These are phyloP conservation scores for Fibroporia radiculosa DNA, from an alignment of 768 basidiomycete genomes.

Conservation along the genomic window DNA sequence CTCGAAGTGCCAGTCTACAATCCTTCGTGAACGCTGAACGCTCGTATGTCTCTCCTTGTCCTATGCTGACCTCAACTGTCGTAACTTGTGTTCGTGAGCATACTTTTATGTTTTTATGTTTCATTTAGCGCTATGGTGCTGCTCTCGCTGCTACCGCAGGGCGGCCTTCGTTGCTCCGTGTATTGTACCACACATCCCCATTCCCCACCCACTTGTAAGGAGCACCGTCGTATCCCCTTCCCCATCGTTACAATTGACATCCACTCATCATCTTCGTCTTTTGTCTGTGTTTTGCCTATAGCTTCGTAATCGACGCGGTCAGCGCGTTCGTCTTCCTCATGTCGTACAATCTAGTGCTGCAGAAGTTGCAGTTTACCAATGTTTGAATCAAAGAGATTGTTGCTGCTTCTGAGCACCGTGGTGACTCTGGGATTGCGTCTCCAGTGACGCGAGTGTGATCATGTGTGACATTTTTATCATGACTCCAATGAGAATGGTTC, in stretches of 20 bases:
- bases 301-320: too few relatives aligned
- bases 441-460: too few relatives aligned
- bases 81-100: conserved; percentile 11
- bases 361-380: too few relatives aligned
- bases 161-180: conserved; percentile 40
- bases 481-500: too few relatives aligned
- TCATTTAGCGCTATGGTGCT: background rate
- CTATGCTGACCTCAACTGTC: conserved; percentile 23
- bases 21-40: conserved; percentile 7
- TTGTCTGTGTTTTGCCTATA: background rate
- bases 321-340: too few relatives aligned
- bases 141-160: background rate
- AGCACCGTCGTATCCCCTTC: conserved; percentile 47
- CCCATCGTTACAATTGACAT: background rate
- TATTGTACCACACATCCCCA: conserved; percentile 25
- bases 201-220: conserved; percentile 39
- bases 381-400: too few relatives aligned
- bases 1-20: conserved; percentile 38
- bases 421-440: too few relatives aligned
- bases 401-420: too few relatives aligned
- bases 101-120: conserved; percentile 13
- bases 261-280: background rate
- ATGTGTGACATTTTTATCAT: too few relatives aligned
- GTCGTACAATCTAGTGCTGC: too few relatives aligned
- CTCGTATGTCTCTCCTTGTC: background rate